Percentiles rank a stretch among this genome's conserved stretches.
Conservation (phyloP, 495 filamentous ascomycete genomes). For the Sporormia fimetaria region DNA sequence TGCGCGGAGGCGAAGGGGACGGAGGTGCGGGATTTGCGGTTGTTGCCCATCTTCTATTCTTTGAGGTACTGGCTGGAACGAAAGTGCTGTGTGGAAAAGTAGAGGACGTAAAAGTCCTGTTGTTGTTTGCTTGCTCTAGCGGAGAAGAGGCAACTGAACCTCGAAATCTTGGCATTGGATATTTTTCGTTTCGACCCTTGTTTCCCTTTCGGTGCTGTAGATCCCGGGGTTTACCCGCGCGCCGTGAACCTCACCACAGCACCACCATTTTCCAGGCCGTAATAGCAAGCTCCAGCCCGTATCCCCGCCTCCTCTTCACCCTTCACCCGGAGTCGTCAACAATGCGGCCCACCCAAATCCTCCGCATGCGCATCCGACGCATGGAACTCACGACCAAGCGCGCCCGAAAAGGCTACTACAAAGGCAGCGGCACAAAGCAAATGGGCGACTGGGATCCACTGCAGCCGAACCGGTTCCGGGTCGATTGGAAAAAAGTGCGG, state of each 20-base stretch:
- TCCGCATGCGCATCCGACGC: slow-evolving; percentile 56
- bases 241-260: not conserved
- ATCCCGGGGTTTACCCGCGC: slow-evolving; percentile 7
- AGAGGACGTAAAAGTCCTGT: too few species aligned
- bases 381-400: slow-evolving; percentile 79
- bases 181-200: too few species aligned
- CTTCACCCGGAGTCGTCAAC: not conserved
- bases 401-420: slow-evolving; percentile 89
- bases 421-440: slow-evolving; percentile 77
- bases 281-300: not conserved
- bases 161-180: not conserved
- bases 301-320: not conserved
- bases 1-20: not conserved
- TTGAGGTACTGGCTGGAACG: too few species aligned
- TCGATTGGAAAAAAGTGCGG: slow-evolving; percentile 78
- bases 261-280: not conserved
- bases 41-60: too few species aligned
- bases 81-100: too few species aligned
- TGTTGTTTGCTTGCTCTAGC: too few species aligned
- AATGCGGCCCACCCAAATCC: too few species aligned
- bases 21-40: too few species aligned
- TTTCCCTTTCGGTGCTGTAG: not conserved
- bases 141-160: not conserved
- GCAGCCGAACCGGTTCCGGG: slow-evolving; percentile 69
- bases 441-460: slow-evolving; percentile 82